A percentile compares a stretch with the other conserved stretches of the same genome.
Evolutionary conservation across 2,329 filamentous ascomycete genomes (phyloP).

Genomic region (Phoma sp.): DNA sequence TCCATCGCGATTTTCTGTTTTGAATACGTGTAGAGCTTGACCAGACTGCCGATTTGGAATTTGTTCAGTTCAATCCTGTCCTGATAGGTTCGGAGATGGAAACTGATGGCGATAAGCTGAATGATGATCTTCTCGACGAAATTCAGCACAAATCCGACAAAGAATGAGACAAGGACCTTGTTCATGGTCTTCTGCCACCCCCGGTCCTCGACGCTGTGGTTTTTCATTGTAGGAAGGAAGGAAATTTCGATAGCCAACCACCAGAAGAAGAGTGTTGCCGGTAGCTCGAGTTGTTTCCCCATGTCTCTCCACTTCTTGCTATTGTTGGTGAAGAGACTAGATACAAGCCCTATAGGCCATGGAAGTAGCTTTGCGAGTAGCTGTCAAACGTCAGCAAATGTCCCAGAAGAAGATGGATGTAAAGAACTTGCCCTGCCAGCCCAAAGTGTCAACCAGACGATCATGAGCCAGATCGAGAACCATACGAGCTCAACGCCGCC

Average conservation of each 20-base stretch:
- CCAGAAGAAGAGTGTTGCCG: conserved; percentile 89
- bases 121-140: conserved; percentile 92
- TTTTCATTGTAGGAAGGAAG: conserved; percentile 80
- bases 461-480: conserved; percentile 96
- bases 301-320: conserved; percentile 93
- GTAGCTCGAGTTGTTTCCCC: conserved; percentile 82
- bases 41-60: conserved; percentile 76
- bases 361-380: conserved; percentile 71
- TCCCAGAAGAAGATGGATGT: background rate
- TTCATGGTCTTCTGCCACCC: conserved; percentile 81
- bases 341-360: conserved; percentile 65
- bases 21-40: conserved; percentile 70
- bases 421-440: conserved; percentile 61
- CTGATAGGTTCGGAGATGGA: conserved; percentile 88
- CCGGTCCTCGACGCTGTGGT: conserved; percentile 62
- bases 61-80: conserved; percentile 93
- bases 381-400: conserved; percentile 35
- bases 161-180: conserved; percentile 85
- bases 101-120: conserved; percentile 91
- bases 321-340: conserved; percentile 82
- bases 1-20: conserved; percentile 70
- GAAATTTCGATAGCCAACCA: conserved; percentile 85
- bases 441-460: conserved; percentile 92
- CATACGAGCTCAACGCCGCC: conserved; percentile 82
- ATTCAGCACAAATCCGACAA: conserved; percentile 80